A percentile compares a stretch with the other conserved stretches of the same genome.
Conservation (phyloP, 129 eudicot species). For the Flaveria bidentis region DNA sequence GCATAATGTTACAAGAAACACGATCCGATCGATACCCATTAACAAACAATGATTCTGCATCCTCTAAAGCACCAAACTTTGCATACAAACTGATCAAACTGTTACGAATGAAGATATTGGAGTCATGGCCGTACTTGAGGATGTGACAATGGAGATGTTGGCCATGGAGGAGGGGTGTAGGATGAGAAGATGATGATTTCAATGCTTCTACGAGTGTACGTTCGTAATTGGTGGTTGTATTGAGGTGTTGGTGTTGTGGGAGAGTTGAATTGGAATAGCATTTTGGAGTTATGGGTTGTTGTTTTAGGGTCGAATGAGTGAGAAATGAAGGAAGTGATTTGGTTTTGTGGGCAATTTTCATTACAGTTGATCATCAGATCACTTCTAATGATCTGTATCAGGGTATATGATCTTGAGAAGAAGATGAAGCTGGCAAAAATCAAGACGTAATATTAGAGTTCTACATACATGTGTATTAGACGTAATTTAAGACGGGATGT, state of each 20-base stretch:
- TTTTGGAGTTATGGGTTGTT: conserved; percentile 21
- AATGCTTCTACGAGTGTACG: conserved; percentile 49
- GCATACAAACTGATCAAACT: conserved; percentile 76
- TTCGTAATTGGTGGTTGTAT: conserved; percentile 39
- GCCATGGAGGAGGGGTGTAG: conserved; percentile 43
- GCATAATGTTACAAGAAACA: conserved; percentile 74
- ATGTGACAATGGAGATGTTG: conserved; percentile 58
- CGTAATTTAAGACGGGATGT: too few relatives aligned
- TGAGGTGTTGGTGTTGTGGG: neutral
- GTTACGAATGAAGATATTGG: conserved; percentile 66
- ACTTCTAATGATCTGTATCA: neutral
- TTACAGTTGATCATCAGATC: conserved; percentile 33
- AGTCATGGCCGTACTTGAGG: conserved; percentile 52
- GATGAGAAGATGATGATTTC: conserved; percentile 55
- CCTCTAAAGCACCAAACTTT: conserved; percentile 47
- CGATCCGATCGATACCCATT: conserved; percentile 43
- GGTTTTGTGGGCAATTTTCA: conserved; percentile 43
- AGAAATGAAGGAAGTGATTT: conserved; percentile 31
- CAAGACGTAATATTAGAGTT: neutral
- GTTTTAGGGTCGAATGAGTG: conserved; percentile 1
- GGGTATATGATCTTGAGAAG: neutral
- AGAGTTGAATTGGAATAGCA: conserved; percentile 35
- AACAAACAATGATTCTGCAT: conserved; percentile 58
- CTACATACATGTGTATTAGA: too few relatives aligned
- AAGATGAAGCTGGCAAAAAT: neutral